A percentile compares a stretch with the other conserved stretches of the same genome.
phyloP scores from a whole-genome alignment of 345 rosid genomes.

The Aethionema arabicum region DNA sequence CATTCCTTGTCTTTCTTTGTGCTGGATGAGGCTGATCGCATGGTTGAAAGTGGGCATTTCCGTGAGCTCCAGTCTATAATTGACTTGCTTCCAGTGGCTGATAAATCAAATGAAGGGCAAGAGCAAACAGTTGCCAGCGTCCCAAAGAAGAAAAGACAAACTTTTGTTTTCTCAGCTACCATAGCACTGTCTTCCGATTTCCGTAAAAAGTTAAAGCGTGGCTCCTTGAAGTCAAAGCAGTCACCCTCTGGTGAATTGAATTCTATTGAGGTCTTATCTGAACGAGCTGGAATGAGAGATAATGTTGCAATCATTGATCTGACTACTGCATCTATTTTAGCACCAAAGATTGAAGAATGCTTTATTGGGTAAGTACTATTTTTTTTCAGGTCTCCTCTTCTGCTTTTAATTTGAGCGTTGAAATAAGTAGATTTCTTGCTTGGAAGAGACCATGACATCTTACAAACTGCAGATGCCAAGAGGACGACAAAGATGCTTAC shows the following conservation, averaged over 20 bases:
- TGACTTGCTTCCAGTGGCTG: constrained; percentile 75
- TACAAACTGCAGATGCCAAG: constrained; percentile 63
- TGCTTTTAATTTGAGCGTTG: constrained; percentile 6
- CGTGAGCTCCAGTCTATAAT: constrained; percentile 93
- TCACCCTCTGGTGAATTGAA: constrained; percentile 50
- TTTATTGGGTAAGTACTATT: constrained; percentile 26
- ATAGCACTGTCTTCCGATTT: constrained; percentile 86
- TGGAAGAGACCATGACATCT: constrained; percentile 22
- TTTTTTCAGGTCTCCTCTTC: neutral
- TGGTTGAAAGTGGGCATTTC: constrained; percentile 94
- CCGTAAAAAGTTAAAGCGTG: constrained; percentile 87
- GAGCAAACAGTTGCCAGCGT: constrained; percentile 53
- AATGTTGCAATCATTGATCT: constrained; percentile 85
- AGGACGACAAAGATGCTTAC: constrained; percentile 87
- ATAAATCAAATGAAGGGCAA: constrained; percentile 45
- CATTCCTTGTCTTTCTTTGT: constrained; percentile 92
- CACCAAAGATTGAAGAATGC: constrained; percentile 84
- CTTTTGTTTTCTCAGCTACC: constrained; percentile 96
- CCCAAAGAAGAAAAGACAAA: constrained; percentile 87
- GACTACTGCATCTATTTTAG: constrained; percentile 71
- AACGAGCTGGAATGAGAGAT: constrained; percentile 86
- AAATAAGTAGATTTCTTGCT: neutral
- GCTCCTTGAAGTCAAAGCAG: constrained; percentile 63
- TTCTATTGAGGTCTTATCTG: constrained; percentile 85
- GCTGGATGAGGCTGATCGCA: constrained; percentile 97